Evolutionary conservation across 2,329 filamentous ascomycete species (phyloP), one percentile per base, ranked within the genome.

Genomic region (Diaporthe australafricana): DNA sequence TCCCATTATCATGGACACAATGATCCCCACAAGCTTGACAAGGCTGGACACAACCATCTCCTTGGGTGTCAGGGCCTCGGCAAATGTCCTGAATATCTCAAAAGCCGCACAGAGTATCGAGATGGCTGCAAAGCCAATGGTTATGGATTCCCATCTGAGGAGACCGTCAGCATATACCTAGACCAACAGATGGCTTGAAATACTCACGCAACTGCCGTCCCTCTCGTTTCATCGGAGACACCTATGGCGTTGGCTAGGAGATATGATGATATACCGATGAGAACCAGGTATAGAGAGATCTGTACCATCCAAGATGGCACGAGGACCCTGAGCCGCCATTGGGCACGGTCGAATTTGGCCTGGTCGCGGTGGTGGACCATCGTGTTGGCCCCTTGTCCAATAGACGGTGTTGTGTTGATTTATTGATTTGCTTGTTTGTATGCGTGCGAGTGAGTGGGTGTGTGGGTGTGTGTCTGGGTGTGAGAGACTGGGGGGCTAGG

Each of bases 191-290:
- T 11, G 35, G n/a, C 2, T 20, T 78, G 0, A 86, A 84, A 6
- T 82, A 73, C n/a, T 81, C 75, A 32, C 83, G 83, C 40, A 78
- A 73, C 42, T 45, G 68, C 72, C n/a, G 72, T 80, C 32, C 80
- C 78, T 38, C 84, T 75, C 45, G 83, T 76, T 4, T 84, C 83
- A n/a, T 83, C 77, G 74, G 83, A 85, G 12, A 82, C 80, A 25
- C 80, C 80, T 35, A 86, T 75, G 0, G 86, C 87, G 56, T 84
- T 81, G 35, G 84, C 85, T 9, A 90, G 81, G 16, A 87, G 84
- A 79, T 86, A 88, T 35, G 86, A 81, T 74, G 89, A 90, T 9
- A 90, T 78, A 17, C 85, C 87, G 77, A 88, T 83, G 71, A 88
- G 78, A 48, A 82, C 77, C 63, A 86, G 76, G 53, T 87, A 78